phyloP scores from a whole-genome alignment of 257 asterid species.

The Perilla frutescens region DNA sequence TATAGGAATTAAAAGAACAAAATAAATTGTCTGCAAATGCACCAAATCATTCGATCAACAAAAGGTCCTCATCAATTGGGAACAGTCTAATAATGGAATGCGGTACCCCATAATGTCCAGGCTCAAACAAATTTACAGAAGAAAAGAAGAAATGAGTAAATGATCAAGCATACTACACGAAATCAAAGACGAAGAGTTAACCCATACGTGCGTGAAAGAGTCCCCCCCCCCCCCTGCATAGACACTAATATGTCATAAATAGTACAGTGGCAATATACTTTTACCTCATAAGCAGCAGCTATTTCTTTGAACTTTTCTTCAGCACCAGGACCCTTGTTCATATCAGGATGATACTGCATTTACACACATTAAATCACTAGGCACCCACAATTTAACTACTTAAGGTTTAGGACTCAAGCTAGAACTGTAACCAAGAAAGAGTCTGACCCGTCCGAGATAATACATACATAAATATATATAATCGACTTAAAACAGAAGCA shows the following conservation, averaged over 20 bases:
- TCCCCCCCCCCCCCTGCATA: too few relatives aligned
- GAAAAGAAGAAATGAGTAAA: not conserved
- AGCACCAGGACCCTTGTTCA: conserved; percentile 80
- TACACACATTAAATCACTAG: conserved; percentile 21
- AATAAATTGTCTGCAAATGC: conserved; percentile 16
- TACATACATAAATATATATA: not conserved
- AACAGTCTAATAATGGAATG: conserved; percentile 15
- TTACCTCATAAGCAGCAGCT: conserved; percentile 97
- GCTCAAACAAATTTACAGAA: conserved; percentile 10
- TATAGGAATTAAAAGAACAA: conserved; percentile 16
- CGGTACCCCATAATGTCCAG: not conserved
- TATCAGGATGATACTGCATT: conserved; percentile 95
- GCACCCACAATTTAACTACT: conserved; percentile 1
- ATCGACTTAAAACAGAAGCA: not conserved
- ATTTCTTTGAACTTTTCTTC: conserved; percentile 96
- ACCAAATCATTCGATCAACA: conserved; percentile 15
- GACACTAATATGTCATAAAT: not conserved
- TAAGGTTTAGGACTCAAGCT: not conserved
- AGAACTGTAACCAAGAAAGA: conserved; percentile 1
- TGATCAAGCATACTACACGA: not conserved
- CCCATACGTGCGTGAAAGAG: not conserved
- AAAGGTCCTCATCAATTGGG: not conserved
- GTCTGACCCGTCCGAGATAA: not conserved
- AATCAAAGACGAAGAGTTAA: not conserved
- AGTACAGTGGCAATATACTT: conserved; percentile 7